These are phyloP conservation scores for Stemphylium beticola DNA, from an alignment of 2,329 filamentous ascomycete genomes.

Conservation along the genomic window DNA sequence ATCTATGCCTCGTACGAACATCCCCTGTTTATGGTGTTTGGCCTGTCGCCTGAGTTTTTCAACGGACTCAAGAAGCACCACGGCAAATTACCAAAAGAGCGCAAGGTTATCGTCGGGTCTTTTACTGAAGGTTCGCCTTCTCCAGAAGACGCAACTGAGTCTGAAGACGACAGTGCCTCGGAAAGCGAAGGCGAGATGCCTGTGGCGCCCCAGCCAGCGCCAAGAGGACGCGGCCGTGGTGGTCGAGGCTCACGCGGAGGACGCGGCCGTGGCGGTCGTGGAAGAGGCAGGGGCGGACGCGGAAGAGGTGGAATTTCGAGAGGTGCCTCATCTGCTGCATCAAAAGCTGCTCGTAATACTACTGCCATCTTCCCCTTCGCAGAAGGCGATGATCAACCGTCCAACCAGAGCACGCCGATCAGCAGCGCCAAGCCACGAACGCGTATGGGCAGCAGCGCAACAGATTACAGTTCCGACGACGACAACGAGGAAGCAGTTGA, in stretches of 20 bases:
- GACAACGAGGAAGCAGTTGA: conserved; percentile 21
- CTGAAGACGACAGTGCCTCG: conserved; percentile 26
- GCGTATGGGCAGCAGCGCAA: conserved; percentile 26
- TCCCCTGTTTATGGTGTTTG: conserved; percentile 44
- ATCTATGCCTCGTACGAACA: conserved; percentile 42
- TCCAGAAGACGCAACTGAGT: conserved; percentile 26
- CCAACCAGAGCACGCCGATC: conserved; percentile 43
- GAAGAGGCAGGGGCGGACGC: conserved; percentile 40
- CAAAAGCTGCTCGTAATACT: conserved; percentile 41
- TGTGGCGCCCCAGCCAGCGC: conserved; percentile 23
- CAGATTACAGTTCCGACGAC: conserved; percentile 22
- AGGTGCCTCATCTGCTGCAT: conserved; percentile 36
- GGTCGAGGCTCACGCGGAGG: conserved; percentile 38
- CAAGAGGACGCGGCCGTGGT: conserved; percentile 35
- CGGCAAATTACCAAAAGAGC: conserved; percentile 35
- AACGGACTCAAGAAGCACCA: conserved; percentile 37
- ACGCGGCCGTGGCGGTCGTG: conserved; percentile 36
- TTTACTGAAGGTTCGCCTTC: conserved; percentile 20
- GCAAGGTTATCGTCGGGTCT: conserved; percentile 23
- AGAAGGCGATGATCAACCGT: conserved; percentile 42
- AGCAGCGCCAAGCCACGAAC: conserved; percentile 38
- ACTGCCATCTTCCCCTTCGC: conserved; percentile 41
- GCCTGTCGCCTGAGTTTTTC: conserved; percentile 42
- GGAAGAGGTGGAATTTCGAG: conserved; percentile 29
- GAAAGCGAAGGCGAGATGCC: conserved; percentile 36